Base-by-base conservation (phyloP, 345 rosid genomes). In the Boechera stricta region DNA sequence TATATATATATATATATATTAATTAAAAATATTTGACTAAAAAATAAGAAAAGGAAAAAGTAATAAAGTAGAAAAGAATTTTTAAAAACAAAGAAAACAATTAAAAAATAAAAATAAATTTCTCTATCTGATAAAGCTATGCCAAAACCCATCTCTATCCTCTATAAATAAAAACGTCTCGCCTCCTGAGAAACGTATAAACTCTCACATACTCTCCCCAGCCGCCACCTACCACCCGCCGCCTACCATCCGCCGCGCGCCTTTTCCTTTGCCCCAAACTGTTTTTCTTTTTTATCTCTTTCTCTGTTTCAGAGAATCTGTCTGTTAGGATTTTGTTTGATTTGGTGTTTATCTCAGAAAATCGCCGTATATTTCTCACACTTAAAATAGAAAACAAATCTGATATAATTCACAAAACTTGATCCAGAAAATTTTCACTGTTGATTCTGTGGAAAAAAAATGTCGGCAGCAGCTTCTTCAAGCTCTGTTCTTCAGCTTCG, bases 381-480 rank as follows among this genome's bases (percentile, higher is more conserved):
- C 29, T 28, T 28, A 28, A 21, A 31, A 31, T 31, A 31, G 5
- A 26, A 28, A 54, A 3, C 58, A 18, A 49, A 67, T 67, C 77
- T 73, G 69, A 72, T 26, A 32, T 21, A 10, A 3, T 13, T n/a
- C 13, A 55, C n/a, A 8, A 28, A 28, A 28, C 11, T 36, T 67
- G 71, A 66, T 45, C 66, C 7, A 8, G 28, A 52, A 12, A 7
- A 4, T 49, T 21, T 33, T 55, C 18, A 39, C 51, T 76, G 55
- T 31, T 60, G 36, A 24, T 35, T 31, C 3, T 15, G 33, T 28
- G 4, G 13, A 4, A 4, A 15, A 52, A 80, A 44, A 83, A 91
- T 91, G 29, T 28, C 29, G 97, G 83, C 91, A 80, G 86, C 83
- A n/a, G 69, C 81, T 41, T 70, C 86, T 0, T 79, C 86, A 7